Evolutionary conservation across 768 basidiomycete genomes (phyloP).

Genomic region (Phaeotremella skinneri): DNA sequence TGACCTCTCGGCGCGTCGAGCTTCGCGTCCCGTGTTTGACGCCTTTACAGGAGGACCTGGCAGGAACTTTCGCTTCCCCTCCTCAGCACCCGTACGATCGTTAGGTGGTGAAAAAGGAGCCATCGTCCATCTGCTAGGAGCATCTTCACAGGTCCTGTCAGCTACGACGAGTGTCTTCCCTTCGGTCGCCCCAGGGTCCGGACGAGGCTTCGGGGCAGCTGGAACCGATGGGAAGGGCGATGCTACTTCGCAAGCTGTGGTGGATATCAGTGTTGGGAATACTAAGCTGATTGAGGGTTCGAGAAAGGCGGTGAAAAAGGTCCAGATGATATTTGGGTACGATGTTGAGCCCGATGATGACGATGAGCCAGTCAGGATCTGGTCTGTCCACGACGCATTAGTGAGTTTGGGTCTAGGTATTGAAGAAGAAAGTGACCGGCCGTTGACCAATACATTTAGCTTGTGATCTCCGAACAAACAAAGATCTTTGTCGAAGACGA

Average conservation of each 20-base stretch:
- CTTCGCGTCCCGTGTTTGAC: constrained; percentile 25
- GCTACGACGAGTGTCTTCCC: constrained; percentile 13
- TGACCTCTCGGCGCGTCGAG: constrained; percentile 30
- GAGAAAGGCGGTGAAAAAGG: constrained; percentile 17
- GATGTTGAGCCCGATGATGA: constrained; percentile 21
- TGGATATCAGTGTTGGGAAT: constrained; percentile 14
- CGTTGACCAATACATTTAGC: too few relatives aligned
- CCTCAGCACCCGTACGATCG: constrained; percentile 24
- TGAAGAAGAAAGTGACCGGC: too few relatives aligned
- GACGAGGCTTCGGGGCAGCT: background rate
- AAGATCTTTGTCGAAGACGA: constrained; percentile 35
- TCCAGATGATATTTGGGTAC: constrained; percentile 33
- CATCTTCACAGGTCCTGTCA: constrained; percentile 19
- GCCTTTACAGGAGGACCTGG: constrained; percentile 9
- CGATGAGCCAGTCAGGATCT: constrained; percentile 27
- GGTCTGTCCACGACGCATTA: constrained; percentile 37
- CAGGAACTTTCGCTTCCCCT: constrained; percentile 35
- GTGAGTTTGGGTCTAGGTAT: too few relatives aligned
- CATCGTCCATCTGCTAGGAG: constrained; percentile 36
- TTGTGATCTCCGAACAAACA: constrained; percentile 33
- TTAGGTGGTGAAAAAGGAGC: constrained; percentile 23
- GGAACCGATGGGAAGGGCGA: background rate
- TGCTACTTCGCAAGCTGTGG: constrained; percentile 6
- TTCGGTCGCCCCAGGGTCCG: background rate
- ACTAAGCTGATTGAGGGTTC: constrained; percentile 9